Evolutionary conservation across 768 basidiomycete species (phyloP), one percentile per base, ranked within the genome.

Genomic region (Lactifluus subvellereus): DNA sequence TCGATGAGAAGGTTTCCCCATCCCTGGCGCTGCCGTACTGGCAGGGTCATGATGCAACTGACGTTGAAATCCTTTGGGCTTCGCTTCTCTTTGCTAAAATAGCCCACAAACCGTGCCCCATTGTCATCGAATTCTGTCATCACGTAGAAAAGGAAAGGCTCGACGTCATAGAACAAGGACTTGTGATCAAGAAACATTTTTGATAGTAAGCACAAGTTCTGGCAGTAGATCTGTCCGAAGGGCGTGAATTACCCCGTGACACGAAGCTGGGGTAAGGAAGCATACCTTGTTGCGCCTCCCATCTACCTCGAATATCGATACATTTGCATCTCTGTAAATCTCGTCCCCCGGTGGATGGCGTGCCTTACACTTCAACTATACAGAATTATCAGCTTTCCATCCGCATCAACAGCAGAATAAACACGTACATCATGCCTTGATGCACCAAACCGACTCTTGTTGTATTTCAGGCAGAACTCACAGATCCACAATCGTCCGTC

Each of bases 131-230:
- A 80, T 72, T 97, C 91, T 4, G 96, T 89, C 78, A 97, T 91
- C 67, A 99, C 95, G 74, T 99, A 99, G 77, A 99, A 99, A 51
- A 99, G 78, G 76, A 99, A 99, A 0, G 97, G 97, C 75, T 99
- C 97, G 67, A 98, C 96, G 75, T 98, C 96, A 77, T 98, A 98
- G 76, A 98, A 98, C 54, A 98, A 84, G 18, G 95, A 98, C 74
- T 98, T 98, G 78, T 97, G 94, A 73, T 98, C 94, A 68, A 98
- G 83, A 75, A 98, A 98, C 95, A 98, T 98, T 75, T 97, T 98
- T 61, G 96, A 96, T 43, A 98, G 81, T 63, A 98, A 80, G 74
- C 96, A 98, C 32, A 99, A 82, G 74, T 99, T 98, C 73, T 99
- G 97, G 73, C 97, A 98, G 74, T 98, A 99, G 71, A 98, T 98